Evolutionary conservation across 192 early-diverging fungal species (phyloP), one percentile per base, ranked within the genome.

Genomic region (Podila horticola): DNA sequence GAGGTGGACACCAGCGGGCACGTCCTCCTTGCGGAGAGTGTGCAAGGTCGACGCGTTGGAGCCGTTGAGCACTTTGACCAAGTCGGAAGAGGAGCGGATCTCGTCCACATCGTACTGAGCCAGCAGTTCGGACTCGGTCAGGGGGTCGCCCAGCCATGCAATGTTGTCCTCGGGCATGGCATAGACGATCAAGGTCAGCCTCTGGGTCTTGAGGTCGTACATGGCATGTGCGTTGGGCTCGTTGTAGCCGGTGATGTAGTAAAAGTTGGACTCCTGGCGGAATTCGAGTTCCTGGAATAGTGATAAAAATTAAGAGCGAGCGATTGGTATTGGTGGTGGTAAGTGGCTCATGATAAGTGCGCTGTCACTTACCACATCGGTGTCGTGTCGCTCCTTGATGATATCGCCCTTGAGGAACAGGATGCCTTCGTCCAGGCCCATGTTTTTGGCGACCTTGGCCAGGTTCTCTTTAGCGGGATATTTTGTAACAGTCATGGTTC

Each of bases 221-320:
- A 93, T 74, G 2, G 91, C 88, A 45, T 91, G 89, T 65, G 88
- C 94, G 49, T 90, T 94, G 17, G 94, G 93, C 79, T 93, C 93
- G 58, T 85, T 84, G 63, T 91, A 90, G 67, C 95, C 95, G 20
- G 95, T 93, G 19, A 96, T 85, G 71, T 97, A 98, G 83, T 92
- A 94, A 64, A 96, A 97, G 87, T 94, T 93, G 58, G 90, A 91
- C 81, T 96, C 94, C 77, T 97, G 96, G 64, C 94, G 87, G 84
- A 95, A 96, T 34, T 88, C 83, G 36, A 91, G 82, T 83, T 97
- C 96, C 75, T 79, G 48, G 36, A 63, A 76, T 81, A 70, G 88
- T 85, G 17, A 26, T 10, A 7, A 5, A 49, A 48, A 10, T 19
- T 20, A 52, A 49, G 20, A 41, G 49, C 34, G 86, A 64, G 61